Evolutionary conservation across 169 alveolate species (phyloP), one percentile per base, ranked within the genome.

Genomic region (Plasmodium fragile): DNA sequence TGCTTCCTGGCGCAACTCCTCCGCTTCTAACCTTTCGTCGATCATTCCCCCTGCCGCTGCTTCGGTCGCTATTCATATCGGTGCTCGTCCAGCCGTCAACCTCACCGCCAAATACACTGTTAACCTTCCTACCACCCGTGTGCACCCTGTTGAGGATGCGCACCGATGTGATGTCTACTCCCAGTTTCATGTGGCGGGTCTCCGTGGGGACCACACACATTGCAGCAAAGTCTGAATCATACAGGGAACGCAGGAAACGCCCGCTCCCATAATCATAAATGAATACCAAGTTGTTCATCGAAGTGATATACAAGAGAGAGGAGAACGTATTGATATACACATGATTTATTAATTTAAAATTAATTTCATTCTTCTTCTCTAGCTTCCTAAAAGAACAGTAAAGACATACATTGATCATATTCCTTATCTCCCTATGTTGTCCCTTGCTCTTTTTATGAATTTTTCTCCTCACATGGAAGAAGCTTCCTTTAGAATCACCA

Each of bases 301-400:
- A 70, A 8, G 75, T 71, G 41, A 91, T 91, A 43, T 91, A 91
- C 25, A 91, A 30, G 16, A 91, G 69, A 13, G 94, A 91, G 0
- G 94, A 81, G 32, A 45, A 81, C 1, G 85, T 80, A 45, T 91
- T 91, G 5, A 91, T 55, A 32, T 91, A 91, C 53, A 91, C 81
- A n/a, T 81, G 82, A 49, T 80, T 91, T 69, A 91, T 91, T 81
- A 91, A 43, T 39, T 91, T 91, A 52, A 80, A 91, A 81, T 79
- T 91, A 16, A 91, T 52, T 91, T 91, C 94, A 71, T 91, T 91
- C 52, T 91, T 91, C 73, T 91, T 91, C 73, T 91, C 94, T 71
- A 91, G 55, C 34, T 49, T 91, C 32, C 52, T 80, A 91, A 70
- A 91, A n/a, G 81, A 80, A 81, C 94, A 91, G 53, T 91, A 90